Evolutionary conservation across 1,284 basidiomycete genomes (phyloP).

Genomic region (Malassezia pachydermatis): DNA sequence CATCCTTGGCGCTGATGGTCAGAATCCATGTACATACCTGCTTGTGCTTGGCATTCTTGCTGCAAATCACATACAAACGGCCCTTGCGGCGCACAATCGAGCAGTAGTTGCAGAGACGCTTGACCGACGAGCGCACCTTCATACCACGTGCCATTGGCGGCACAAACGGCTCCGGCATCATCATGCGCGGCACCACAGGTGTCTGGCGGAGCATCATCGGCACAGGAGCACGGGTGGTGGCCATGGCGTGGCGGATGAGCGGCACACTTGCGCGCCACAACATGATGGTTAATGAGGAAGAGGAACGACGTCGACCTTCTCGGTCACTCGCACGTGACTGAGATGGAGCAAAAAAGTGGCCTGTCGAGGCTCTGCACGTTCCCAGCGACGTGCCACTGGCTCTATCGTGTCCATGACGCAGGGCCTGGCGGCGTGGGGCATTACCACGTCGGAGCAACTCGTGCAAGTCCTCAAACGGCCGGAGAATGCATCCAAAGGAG

Average conservation of each 20-base stretch:
- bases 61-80: conserved; percentile 82
- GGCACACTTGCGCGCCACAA: conserved; percentile 20
- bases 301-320: not conserved
- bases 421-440: conserved; percentile 21
- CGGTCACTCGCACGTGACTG: no score
- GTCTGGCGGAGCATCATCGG: conserved; percentile 6
- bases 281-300: conserved; percentile 4
- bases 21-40: conserved; percentile 59
- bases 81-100: conserved; percentile 60
- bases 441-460: conserved; percentile 34
- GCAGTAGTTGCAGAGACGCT: conserved; percentile 53
- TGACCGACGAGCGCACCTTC: conserved; percentile 92
- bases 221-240: conserved; percentile 14
- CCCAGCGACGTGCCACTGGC: not conserved
- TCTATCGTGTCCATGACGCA: conserved; percentile 14
- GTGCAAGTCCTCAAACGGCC: conserved; percentile 28
- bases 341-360: not conserved
- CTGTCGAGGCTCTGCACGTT: not conserved
- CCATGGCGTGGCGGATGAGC: conserved; percentile 14
- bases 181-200: conserved; percentile 1
- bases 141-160: conserved; percentile 58
- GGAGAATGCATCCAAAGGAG: not conserved
- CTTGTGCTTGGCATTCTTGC: conserved; percentile 92
- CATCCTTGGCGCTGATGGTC: conserved; percentile 16
- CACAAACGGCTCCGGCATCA: conserved; percentile 16